Evolutionary conservation across 352 stramenopile species (phyloP).

Genomic region (Globisporangium acanthophoron): DNA sequence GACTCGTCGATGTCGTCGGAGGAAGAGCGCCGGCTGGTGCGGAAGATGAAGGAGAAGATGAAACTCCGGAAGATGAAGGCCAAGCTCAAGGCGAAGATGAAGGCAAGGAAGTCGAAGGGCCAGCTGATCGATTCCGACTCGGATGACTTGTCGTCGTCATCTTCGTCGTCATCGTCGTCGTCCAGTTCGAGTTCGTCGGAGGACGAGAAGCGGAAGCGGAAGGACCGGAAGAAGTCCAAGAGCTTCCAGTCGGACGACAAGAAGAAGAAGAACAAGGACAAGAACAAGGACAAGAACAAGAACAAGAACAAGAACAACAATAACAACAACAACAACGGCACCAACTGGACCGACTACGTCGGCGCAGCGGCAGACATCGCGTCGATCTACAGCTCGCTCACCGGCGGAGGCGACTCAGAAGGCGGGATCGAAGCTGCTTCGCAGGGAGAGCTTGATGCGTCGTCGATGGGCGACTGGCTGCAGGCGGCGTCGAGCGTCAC

Average conservation of each 20-base stretch:
- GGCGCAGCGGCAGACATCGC: constrained; percentile 5
- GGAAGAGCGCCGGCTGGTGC: constrained; percentile 12
- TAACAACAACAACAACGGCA: constrained; percentile 1
- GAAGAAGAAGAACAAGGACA: constrained; percentile 17
- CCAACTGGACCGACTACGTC: constrained; percentile 9
- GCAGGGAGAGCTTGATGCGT: neutral
- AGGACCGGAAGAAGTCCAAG: constrained; percentile 9
- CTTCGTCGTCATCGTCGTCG: constrained; percentile 6
- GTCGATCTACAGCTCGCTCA: constrained; percentile 8
- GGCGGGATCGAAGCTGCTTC: neutral
- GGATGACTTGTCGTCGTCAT: constrained; percentile 1
- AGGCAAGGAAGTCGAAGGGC: neutral
- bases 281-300: constrained; percentile 21
- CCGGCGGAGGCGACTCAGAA: neutral
- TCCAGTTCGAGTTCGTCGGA: neutral
- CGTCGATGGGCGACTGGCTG: constrained; percentile 12
- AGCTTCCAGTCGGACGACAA: neutral
- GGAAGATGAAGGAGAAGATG: constrained; percentile 20
- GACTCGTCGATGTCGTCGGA: constrained; percentile 12
- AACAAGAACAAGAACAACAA: constrained; percentile 2
- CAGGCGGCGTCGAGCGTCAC: constrained; percentile 12
- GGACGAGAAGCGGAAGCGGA: neutral
- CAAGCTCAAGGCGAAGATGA: neutral
- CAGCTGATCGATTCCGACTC: neutral
- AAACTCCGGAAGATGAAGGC: constrained; percentile 14